Percentiles rank a stretch among this genome's conserved stretches.
phyloP scores from a whole-genome alignment of 805 yeast species.

The Candida parachauliodes region DNA sequence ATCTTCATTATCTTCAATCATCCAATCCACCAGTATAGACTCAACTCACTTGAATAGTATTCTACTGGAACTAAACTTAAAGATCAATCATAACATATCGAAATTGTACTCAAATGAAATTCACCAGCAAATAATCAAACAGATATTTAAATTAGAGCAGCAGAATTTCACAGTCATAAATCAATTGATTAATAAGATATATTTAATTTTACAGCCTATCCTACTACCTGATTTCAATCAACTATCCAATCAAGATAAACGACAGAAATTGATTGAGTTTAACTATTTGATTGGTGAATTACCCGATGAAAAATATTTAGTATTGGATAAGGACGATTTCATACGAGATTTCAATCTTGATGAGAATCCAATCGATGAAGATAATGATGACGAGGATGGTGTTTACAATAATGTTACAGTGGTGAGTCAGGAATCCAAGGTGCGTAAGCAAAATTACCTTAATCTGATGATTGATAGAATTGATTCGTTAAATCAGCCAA shows the following conservation, averaged over 20 bases:
- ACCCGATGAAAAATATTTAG: conserved; percentile 32
- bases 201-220: conserved; percentile 8
- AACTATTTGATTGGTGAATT: conserved; percentile 24
- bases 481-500: conserved; percentile 4
- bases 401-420: neutral
- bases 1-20: conserved; percentile 15
- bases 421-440: neutral
- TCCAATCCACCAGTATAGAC: conserved; percentile 8
- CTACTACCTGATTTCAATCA: conserved; percentile 10
- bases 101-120: conserved; percentile 18
- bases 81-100: conserved; percentile 9
- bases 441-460: neutral
- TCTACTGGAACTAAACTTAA: conserved; percentile 21
- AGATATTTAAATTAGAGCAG: conserved; percentile 30
- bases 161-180: conserved; percentile 24
- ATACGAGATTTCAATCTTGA: conserved; percentile 4
- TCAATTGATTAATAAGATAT: conserved; percentile 19
- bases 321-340: conserved; percentile 7
- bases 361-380: conserved; percentile 1
- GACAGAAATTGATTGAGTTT: conserved; percentile 17
- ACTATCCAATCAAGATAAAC: conserved; percentile 13
- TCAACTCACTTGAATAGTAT: conserved; percentile 11
- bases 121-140: conserved; percentile 35
- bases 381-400: conserved; percentile 11
- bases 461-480: conserved; percentile 10